Conservation (phyloP, 2,329 filamentous ascomycete genomes). For the Alternaria longipes region DNA sequence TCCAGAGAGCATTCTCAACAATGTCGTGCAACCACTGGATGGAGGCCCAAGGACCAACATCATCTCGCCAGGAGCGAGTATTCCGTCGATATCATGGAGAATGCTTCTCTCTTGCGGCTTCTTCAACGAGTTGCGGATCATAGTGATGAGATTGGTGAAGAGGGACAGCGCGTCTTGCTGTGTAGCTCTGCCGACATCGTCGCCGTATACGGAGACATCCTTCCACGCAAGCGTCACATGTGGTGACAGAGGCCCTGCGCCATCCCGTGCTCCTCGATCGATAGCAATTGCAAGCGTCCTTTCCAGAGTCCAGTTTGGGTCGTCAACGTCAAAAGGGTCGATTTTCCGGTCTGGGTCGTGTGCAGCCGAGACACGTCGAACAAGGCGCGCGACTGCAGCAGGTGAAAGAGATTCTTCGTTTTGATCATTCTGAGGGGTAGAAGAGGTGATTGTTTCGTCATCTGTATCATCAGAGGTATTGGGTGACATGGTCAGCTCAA, state of each 20-base stretch:
- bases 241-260: not conserved
- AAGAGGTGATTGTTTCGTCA: not conserved
- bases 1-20: slow-evolving; percentile 63
- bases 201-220: not conserved
- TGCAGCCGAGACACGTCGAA: not conserved
- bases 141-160: not conserved
- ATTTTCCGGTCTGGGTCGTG: not conserved
- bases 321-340: not conserved
- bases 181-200: not conserved
- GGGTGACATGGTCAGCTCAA: not conserved
- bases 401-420: not conserved
- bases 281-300: not conserved
- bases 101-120: not conserved
- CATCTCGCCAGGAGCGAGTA: slow-evolving; percentile 47
- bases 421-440: not conserved
- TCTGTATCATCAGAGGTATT: not conserved
- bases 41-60: slow-evolving; percentile 53
- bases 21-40: slow-evolving; percentile 67
- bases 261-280: not conserved
- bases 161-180: not conserved
- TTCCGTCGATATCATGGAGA: not conserved
- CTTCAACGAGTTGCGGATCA: not conserved
- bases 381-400: not conserved
- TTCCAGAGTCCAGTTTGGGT: not conserved
- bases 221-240: not conserved